These are phyloP conservation scores for Solanum virginianum DNA, from an alignment of 257 asterid genomes.

Conservation along the genomic window DNA sequence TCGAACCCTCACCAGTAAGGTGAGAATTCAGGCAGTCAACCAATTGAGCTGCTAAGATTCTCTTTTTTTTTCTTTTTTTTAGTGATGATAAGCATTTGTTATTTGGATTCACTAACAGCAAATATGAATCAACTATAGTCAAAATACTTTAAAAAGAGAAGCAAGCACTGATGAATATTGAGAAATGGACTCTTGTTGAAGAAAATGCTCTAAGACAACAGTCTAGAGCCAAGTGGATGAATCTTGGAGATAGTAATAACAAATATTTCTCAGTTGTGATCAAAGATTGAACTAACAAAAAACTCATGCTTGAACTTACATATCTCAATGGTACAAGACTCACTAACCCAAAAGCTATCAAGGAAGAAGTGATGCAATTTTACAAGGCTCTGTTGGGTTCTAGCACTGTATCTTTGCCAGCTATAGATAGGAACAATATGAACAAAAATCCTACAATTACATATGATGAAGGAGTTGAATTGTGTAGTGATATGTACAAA, in stretches of 20 bases:
- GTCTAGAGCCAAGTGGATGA: background rate
- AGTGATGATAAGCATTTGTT: no score
- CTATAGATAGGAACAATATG: background rate
- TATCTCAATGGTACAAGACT: background rate
- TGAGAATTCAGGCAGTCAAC: no score
- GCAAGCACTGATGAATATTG: background rate
- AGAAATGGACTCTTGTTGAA: background rate
- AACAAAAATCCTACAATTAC: background rate
- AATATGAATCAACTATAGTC: no score
- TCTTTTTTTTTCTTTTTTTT: no score
- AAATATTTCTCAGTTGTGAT: background rate
- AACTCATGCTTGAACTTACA: background rate
- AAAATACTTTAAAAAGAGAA: background rate
- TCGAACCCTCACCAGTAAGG: no score
- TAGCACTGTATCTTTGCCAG: no score
- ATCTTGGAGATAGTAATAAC: background rate
- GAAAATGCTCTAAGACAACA: background rate
- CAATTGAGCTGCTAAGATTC: no score
- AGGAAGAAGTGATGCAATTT: background rate
- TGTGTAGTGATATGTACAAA: no score
- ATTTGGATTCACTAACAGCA: background rate
- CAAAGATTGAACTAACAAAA: background rate
- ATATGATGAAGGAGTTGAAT: no score
- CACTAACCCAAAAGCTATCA: background rate
- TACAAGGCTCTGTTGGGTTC: background rate